Conservation (phyloP, 2,329 filamentous ascomycete genomes). For the Verticillium longisporum region DNA sequence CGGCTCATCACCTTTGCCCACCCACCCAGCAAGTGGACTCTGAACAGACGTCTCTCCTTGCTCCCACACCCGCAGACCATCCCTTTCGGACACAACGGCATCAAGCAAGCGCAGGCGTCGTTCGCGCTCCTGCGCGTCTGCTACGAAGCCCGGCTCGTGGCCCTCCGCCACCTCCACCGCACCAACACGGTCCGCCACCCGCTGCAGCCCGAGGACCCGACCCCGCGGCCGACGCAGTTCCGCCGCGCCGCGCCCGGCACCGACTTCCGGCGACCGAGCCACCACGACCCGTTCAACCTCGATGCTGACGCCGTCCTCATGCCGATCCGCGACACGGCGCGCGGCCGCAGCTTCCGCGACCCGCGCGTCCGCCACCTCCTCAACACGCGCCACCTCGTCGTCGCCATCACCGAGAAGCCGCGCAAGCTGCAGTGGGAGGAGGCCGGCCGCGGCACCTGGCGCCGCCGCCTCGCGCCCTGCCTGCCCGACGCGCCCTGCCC, state of each 20-base stretch:
- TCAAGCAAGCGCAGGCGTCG: neutral
- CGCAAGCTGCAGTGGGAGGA: neutral
- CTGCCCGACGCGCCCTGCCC: too few species aligned
- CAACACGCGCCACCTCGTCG: neutral
- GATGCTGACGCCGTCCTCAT: neutral
- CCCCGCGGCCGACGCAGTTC: neutral
- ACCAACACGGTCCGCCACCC: neutral
- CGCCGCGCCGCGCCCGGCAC: neutral
- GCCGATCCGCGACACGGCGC: neutral
- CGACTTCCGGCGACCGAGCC: neutral
- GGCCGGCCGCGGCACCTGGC: too few species aligned
- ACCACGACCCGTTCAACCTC: neutral
- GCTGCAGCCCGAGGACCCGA: neutral
- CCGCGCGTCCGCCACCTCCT: neutral
- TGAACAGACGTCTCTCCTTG: constrained; percentile 4
- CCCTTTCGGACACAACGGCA: neutral
- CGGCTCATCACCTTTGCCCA: constrained; percentile 7
- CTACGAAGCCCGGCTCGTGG: neutral
- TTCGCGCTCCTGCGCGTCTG: neutral
- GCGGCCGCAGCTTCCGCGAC: neutral
- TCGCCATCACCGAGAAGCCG: neutral
- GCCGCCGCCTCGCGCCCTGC: too few species aligned
- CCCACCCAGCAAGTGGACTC: constrained; percentile 5
- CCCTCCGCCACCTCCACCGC: neutral
- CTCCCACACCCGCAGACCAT: neutral